Base-by-base conservation (phyloP, 495 filamentous ascomycete genomes). In the Glutinoglossum americanum region DNA sequence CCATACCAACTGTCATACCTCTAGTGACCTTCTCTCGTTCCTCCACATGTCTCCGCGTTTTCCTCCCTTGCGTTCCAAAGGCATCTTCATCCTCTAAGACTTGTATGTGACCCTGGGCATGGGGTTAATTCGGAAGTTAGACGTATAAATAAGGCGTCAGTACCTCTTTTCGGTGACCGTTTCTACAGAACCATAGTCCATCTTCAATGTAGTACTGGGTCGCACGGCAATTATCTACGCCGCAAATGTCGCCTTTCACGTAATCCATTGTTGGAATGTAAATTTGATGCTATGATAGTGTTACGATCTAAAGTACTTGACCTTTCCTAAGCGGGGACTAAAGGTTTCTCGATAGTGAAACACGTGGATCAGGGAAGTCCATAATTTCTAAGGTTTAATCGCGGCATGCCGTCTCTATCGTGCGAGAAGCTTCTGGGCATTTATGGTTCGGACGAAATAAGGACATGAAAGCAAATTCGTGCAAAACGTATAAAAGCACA, bases 81-180 rank as follows among this genome's bases (percentile, higher is more conserved):
- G 81, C 80, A 60, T 89, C 89, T 55, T 83, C 80, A 63, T 90
- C 86, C 60, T 80, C 79, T 55, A 33, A 82, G 49, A 80, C 73
- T 73, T 80, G 67, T 23, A 71, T 64, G 58, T 69, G 74, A 39
- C 69, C 73, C 71, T 66, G 63, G 62, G 41, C 62, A 66, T 44
- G 59, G 64, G 28, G 41, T 47, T 62, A 58, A 41, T 7, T 68
- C 23, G 55, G 61, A 26, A 69, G 72, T 72, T 73, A 58, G 10
- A 30, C 35, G 48, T 32, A 8, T 48, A 28, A 25, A 15, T 32
- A 47, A 56, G 33, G 37, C 25, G 59, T 39, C 27, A n/a, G 61
- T 71, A 79, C 73, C 67, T 76, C 72, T 67, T 83, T 78, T 64
- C 76, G 69, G 67, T 87, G 83, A 32, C 83, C 83, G 59, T 76